Percentiles rank a stretch among this genome's conserved stretches.
Conservation (phyloP, 2,329 filamentous ascomycete species). For the Aureobasidium sp. region DNA sequence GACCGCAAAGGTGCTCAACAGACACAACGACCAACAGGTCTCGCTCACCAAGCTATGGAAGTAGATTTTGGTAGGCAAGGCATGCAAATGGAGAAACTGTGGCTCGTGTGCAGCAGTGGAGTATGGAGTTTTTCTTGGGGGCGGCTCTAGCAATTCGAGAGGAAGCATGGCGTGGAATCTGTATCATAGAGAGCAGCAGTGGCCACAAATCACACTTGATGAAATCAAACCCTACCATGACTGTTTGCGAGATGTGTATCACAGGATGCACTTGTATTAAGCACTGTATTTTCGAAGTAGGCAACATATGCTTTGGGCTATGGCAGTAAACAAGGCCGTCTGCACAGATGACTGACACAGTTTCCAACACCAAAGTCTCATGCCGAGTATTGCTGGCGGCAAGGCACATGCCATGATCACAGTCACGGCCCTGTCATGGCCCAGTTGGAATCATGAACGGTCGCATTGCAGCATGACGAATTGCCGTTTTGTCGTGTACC, state of each 20-base stretch:
- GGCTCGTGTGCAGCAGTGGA: neutral
- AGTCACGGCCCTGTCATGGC: neutral
- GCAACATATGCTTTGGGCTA: neutral
- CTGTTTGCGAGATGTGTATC: neutral
- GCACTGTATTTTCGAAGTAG: neutral
- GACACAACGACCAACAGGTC: slow-evolving; percentile 97
- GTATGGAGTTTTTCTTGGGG: neutral
- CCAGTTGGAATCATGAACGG: neutral
- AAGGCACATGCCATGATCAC: neutral
- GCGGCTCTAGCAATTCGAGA: neutral
- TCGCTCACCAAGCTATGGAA: slow-evolving; percentile 84
- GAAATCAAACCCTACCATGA: neutral
- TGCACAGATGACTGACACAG: neutral
- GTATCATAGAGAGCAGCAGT: slow-evolving; percentile 9
- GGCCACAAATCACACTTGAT: neutral
- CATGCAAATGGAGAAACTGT: slow-evolving; percentile 9
- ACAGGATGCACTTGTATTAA: neutral
- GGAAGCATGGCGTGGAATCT: slow-evolving; percentile 11
- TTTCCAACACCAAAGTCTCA: neutral
- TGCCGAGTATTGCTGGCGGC: too few relatives aligned
- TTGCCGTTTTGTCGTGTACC: neutral
- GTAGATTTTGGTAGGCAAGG: slow-evolving; percentile 33
- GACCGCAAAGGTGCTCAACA: slow-evolving; percentile 98
- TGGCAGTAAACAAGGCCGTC: neutral
- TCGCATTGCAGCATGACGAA: neutral